These are phyloP conservation scores for Rhizoctonia solani DNA, from an alignment of 1,284 basidiomycete species.

Conservation along the genomic window DNA sequence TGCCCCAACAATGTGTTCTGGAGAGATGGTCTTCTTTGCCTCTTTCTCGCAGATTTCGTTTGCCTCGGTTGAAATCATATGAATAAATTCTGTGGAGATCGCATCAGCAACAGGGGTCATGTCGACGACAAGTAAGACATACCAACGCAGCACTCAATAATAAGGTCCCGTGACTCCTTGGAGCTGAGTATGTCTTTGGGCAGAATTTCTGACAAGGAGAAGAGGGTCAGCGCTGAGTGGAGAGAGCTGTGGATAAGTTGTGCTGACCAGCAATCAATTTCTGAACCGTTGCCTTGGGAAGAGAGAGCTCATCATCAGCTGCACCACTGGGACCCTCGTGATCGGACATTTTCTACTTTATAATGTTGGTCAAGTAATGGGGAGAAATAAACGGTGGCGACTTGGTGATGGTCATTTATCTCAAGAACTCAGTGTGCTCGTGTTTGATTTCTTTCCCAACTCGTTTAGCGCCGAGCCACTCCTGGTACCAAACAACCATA, in stretches of 20 bases:
- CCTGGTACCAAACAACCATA: slow-evolving; percentile 2
- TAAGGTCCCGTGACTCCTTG: slow-evolving; percentile 94
- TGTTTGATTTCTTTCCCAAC: slow-evolving; percentile 24
- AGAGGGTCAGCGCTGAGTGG: neutral
- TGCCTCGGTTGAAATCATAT: slow-evolving; percentile 94
- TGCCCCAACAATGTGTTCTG: slow-evolving; percentile 94
- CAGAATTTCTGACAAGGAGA: slow-evolving; percentile 70
- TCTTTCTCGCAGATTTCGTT: slow-evolving; percentile 98
- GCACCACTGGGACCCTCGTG: slow-evolving; percentile 71
- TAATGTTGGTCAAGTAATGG: neutral
- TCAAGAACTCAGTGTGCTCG: slow-evolving; percentile 19
- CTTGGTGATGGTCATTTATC: slow-evolving; percentile 30
- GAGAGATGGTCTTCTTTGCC: slow-evolving; percentile 99
- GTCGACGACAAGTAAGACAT: slow-evolving; percentile 43
- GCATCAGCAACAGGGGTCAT: neutral
- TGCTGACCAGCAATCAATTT: slow-evolving; percentile 91
- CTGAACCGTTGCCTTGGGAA: slow-evolving; percentile 96
- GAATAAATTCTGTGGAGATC: slow-evolving; percentile 83
- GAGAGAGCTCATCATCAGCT: slow-evolving; percentile 86
- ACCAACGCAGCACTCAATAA: slow-evolving; percentile 99
- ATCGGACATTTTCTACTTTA: slow-evolving; percentile 70
- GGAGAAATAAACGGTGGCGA: slow-evolving; percentile 19
- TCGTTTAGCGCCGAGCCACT: slow-evolving; percentile 6
- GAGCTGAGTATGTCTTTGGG: slow-evolving; percentile 89
- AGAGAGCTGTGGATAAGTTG: slow-evolving; percentile 7